A percentile compares a stretch with the other conserved stretches of the same genome.
Evolutionary conservation across 2,329 filamentous ascomycete species (phyloP).

Genomic region (Colletotrichum scovillei): DNA sequence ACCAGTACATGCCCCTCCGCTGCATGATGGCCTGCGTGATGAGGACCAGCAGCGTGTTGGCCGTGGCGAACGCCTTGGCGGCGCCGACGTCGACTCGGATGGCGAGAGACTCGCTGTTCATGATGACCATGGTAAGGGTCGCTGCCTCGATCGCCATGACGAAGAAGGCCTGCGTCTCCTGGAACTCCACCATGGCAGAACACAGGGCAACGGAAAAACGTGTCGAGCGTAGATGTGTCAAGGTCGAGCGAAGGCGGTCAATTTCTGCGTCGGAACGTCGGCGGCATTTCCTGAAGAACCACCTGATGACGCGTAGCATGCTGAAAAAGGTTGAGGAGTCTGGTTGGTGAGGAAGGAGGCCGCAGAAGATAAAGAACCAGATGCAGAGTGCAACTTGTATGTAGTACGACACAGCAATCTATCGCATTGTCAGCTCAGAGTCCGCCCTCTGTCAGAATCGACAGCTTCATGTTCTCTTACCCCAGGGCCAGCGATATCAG

Average conservation of each 20-base stretch:
- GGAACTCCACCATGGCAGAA: slow-evolving; percentile 28
- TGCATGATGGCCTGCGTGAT: slow-evolving; percentile 39
- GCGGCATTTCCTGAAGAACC: neutral
- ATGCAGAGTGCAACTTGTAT: neutral
- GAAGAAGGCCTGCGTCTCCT: slow-evolving; percentile 41
- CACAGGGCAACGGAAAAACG: slow-evolving; percentile 5
- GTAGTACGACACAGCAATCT: slow-evolving; percentile 7
- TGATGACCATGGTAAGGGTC: slow-evolving; percentile 36
- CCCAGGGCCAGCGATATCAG: neutral
- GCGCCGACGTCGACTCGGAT: slow-evolving; percentile 22
- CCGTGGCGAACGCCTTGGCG: slow-evolving; percentile 30
- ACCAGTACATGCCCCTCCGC: slow-evolving; percentile 39
- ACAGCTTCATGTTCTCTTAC: neutral
- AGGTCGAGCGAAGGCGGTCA: neutral
- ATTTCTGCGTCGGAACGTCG: too few relatives aligned
- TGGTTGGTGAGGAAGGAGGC: neutral
- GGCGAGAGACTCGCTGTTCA: slow-evolving; percentile 2
- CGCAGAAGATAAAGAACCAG: slow-evolving; percentile 1
- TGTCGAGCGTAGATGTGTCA: neutral
- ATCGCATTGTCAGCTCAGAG: neutral
- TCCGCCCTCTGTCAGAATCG: neutral
- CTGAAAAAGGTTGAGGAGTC: neutral
- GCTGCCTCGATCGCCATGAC: slow-evolving; percentile 39
- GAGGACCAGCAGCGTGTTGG: slow-evolving; percentile 36
- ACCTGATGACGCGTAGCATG: neutral